A percentile compares a stretch with the other conserved stretches of the same genome.
These are phyloP conservation scores for Lactifluus pinguis DNA, from an alignment of 768 basidiomycete genomes.

Conservation along the genomic window DNA sequence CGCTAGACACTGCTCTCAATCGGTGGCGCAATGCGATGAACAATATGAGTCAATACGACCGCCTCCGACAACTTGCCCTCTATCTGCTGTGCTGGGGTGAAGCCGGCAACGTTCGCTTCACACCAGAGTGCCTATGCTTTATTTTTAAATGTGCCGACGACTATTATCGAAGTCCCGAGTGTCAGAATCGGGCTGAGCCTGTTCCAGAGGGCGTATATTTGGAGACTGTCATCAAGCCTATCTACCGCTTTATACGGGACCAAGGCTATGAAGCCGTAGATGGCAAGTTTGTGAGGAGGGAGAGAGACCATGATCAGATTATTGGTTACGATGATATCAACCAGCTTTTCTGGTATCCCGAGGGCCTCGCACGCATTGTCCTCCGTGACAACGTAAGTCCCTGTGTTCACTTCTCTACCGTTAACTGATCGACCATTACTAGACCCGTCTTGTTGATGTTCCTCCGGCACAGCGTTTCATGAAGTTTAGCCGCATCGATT, in stretches of 20 bases:
- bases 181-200: constrained; percentile 88
- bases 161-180: constrained; percentile 96
- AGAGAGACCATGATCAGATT: constrained; percentile 90
- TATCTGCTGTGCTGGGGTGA: constrained; percentile 98
- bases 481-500: constrained; percentile 86
- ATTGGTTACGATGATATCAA: constrained; percentile 99
- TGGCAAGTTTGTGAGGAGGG: constrained; percentile 88
- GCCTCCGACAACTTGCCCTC: constrained; percentile 91
- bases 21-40: constrained; percentile 99
- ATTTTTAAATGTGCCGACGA: constrained; percentile 99
- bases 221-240: constrained; percentile 82
- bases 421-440: constrained; percentile 7
- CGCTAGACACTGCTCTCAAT: constrained; percentile 86
- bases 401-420: not conserved
- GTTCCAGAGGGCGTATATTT: constrained; percentile 94
- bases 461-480: constrained; percentile 89
- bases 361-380: constrained; percentile 89
- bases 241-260: constrained; percentile 94
- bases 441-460: constrained; percentile 89
- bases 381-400: constrained; percentile 71
- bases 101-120: constrained; percentile 93
- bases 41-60: constrained; percentile 98
- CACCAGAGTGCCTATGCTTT: constrained; percentile 95
- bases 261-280: constrained; percentile 95
- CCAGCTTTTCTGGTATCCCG: constrained; percentile 99